Percentiles rank a stretch among this genome's conserved stretches.
Evolutionary conservation across 2,329 filamentous ascomycete genomes (phyloP).

Genomic region (Pseudogymnoascus verrucosus): DNA sequence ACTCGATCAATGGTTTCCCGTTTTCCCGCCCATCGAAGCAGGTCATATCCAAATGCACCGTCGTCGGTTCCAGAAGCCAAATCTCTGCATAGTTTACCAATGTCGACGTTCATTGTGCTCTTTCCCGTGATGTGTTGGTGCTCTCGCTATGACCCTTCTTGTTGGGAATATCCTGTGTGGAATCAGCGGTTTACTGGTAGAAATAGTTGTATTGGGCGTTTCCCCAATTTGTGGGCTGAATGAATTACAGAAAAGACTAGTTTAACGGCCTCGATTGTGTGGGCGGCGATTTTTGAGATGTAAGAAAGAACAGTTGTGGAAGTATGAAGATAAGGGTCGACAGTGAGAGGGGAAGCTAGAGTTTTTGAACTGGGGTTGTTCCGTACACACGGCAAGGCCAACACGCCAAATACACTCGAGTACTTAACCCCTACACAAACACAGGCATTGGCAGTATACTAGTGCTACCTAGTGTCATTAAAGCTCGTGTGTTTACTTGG

Average conservation of each 20-base stretch:
- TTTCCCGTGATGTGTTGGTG: background rate
- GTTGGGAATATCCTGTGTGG: background rate
- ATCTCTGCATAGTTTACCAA: background rate
- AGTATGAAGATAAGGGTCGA: background rate
- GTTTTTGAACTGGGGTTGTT: background rate
- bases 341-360: background rate
- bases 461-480: background rate
- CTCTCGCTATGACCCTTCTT: background rate
- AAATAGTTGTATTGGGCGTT: background rate
- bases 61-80: background rate
- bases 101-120: background rate
- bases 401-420: background rate
- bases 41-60: background rate
- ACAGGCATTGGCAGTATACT: background rate
- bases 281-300: background rate
- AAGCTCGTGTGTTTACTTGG: background rate
- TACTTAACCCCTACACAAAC: background rate
- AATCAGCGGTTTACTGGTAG: background rate
- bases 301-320: background rate
- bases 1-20: background rate
- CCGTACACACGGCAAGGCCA: background rate
- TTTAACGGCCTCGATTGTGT: background rate
- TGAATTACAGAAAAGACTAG: background rate
- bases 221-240: background rate
- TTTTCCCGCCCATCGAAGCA: background rate